These are phyloP conservation scores for Astrothelium subdiscretum DNA, from an alignment of 495 filamentous ascomycete species.

Conservation along the genomic window DNA sequence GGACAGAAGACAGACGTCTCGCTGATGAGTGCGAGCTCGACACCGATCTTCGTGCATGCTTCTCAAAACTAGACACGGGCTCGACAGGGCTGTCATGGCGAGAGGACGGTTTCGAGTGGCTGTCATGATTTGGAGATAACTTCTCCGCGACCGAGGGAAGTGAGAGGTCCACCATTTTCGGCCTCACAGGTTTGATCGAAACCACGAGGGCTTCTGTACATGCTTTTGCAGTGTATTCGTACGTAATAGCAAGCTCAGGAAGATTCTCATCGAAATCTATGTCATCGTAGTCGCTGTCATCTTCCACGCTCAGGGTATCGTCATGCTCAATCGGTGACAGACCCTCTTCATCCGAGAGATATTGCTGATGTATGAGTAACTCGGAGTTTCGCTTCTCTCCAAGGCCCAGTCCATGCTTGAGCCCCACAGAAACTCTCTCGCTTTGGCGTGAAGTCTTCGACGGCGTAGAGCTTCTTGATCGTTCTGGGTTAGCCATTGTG, in stretches of 20 bases:
- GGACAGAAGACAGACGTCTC: neutral
- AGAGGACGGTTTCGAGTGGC: neutral
- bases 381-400: neutral
- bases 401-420: neutral
- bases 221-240: neutral
- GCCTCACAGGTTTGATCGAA: neutral
- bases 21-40: neutral
- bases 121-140: neutral
- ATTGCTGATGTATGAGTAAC: neutral
- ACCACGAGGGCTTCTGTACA: neutral
- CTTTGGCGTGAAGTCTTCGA: neutral
- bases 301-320: neutral
- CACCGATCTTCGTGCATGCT: neutral
- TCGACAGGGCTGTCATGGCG: neutral
- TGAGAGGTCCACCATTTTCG: neutral
- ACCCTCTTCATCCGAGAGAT: neutral
- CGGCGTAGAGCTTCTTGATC: neutral
- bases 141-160: neutral
- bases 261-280: neutral
- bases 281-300: neutral
- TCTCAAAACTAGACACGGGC: neutral
- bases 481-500: neutral
- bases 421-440: neutral
- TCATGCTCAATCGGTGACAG: neutral
- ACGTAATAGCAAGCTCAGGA: neutral